Conservation (phyloP, 352 stramenopile species). For the Phytophthora uliginosa region DNA sequence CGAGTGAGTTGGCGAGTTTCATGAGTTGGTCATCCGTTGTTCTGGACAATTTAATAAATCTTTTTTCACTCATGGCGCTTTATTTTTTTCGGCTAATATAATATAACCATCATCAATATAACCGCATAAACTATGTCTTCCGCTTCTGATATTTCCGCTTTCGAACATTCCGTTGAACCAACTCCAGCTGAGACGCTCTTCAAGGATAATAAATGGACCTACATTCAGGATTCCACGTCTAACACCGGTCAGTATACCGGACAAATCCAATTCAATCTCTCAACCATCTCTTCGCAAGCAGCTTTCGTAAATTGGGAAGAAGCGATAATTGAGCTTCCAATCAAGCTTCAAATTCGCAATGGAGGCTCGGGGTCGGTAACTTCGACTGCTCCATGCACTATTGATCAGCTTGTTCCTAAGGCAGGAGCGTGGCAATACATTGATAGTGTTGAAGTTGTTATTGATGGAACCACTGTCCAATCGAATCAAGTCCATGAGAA, state of each 20-base stretch:
- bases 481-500: not conserved
- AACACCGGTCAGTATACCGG: slow-evolving; percentile 1
- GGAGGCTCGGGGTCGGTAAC: not conserved
- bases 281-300: slow-evolving; percentile 11
- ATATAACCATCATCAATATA: not conserved
- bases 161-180: slow-evolving; percentile 14
- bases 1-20: slow-evolving; percentile 10
- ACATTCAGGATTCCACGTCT: not conserved
- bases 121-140: not conserved
- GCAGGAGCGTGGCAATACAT: not conserved
- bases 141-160: slow-evolving; percentile 13
- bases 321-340: slow-evolving; percentile 10
- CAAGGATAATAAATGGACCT: slow-evolving; percentile 3
- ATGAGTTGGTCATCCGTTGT: slow-evolving; percentile 10
- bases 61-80: not conserved
- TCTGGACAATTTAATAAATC: slow-evolving; percentile 9
- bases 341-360: slow-evolving; percentile 19
- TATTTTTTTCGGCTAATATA: not conserved
- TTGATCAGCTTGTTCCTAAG: slow-evolving; percentile 8
- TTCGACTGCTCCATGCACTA: slow-evolving; percentile 1
- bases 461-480: not conserved
- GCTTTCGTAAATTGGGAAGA: slow-evolving; percentile 19
- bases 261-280: slow-evolving; percentile 5
- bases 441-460: not conserved
- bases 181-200: slow-evolving; percentile 13